Conservation (phyloP, 2,329 filamentous ascomycete genomes). For the Fonsecaea monophora region DNA sequence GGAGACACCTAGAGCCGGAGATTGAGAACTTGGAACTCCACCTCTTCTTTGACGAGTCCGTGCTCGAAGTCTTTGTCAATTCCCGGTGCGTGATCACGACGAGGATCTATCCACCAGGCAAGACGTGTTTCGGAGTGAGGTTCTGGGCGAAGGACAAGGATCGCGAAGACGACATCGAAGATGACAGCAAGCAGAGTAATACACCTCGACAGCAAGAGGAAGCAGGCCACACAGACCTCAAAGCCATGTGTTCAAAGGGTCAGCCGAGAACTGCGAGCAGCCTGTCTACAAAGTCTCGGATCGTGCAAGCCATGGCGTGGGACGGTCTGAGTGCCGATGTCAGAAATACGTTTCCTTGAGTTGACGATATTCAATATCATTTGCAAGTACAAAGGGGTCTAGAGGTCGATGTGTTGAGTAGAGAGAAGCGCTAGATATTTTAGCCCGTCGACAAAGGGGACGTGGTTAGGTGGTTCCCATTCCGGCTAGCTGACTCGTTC, state of each 20-base stretch:
- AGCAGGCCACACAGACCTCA: background rate
- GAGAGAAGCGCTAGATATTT: background rate
- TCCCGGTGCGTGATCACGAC: conserved; percentile 52
- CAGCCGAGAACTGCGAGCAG: background rate
- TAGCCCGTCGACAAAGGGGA: background rate
- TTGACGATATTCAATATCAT: background rate
- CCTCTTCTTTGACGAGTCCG: conserved; percentile 52
- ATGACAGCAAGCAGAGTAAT: background rate
- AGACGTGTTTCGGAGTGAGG: conserved; percentile 23
- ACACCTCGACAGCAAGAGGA: background rate
- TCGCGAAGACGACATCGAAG: background rate
- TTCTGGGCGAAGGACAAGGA: conserved; percentile 33
- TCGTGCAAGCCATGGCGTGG: conserved; percentile 30
- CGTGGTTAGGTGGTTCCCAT: background rate
- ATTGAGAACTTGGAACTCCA: conserved; percentile 50
- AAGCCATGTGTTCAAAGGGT: background rate
- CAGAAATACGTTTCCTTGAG: background rate
- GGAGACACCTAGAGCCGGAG: background rate
- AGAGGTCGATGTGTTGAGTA: too few species aligned
- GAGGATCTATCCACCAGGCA: conserved; percentile 43
- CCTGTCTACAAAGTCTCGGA: conserved; percentile 4
- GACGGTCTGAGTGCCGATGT: conserved; percentile 32
- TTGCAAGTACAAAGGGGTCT: background rate
- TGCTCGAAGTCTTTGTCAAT: conserved; percentile 57
- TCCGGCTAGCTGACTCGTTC: background rate